Base-by-base conservation (phyloP, 225 moss, liverwort and hornwort species). In the Polytrichum commune region DNA sequence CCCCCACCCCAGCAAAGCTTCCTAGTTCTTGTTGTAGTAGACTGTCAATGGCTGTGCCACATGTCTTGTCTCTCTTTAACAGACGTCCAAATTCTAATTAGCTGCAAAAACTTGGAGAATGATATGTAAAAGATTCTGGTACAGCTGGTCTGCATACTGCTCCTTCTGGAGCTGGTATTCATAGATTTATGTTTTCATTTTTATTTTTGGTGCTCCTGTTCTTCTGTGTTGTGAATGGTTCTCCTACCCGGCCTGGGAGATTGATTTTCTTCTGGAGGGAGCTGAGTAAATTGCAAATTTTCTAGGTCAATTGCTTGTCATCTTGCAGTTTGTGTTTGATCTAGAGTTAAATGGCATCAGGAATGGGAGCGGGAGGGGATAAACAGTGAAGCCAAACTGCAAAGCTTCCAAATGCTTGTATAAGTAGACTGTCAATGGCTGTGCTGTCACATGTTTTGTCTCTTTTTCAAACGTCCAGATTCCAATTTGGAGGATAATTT, bases 161-260 rank as follows among this genome's bases (percentile, higher is more conserved):
- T 25, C 84, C 84, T 16, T 85, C 92, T 72, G 90, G 90, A 29
- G 85, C 90, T 18, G 94, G 94, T 55, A 92, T 95, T 79, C 82
- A 90, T 91, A 85, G 46, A 74, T 81, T 72, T 58, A 58, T 58
- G 5, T 27, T 26, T 13, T 54, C 18, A 53, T 18, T 5, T 24
- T 68, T 53, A 27, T 19, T 68, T 18, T 25, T 67, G 18, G 19
- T 29, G 30, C 19, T 16, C 64, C 64, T 53, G 24, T 8, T 25
- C 33, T 33, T 1, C 33, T 8, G 33, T 33, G 33, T 33, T 33
- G 33, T 33, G 33, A 33, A 33, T 1, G 8, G 1, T 8, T 33
- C 33, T 8, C 33, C 8, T 33, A 33, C 33, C 46, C 3, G 4
- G 46, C 13, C 3, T 1, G 13, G 46, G 46, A 8, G 16, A 46